Evolutionary conservation across 306 rosid genomes (phyloP).

Genomic region (barrel medic (Medicago truncatula)): DNA sequence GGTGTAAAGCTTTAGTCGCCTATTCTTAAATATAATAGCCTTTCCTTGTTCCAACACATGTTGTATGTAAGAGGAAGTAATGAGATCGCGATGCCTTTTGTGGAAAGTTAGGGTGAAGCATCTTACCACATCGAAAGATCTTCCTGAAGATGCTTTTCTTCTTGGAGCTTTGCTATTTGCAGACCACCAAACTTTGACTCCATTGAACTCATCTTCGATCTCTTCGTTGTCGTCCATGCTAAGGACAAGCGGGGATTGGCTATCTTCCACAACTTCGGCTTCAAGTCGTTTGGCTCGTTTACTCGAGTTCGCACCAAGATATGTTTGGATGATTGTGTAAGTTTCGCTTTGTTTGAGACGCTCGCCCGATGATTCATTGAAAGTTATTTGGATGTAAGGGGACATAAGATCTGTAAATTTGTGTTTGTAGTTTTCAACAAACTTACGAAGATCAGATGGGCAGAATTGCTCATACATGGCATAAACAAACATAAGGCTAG

Average conservation of each 20-base stretch:
- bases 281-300: constrained; percentile 47
- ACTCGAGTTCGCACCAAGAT: constrained; percentile 44
- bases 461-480: constrained; percentile 42
- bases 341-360: constrained; percentile 43
- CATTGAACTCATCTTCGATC: constrained; percentile 50
- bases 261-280: constrained; percentile 54
- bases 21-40: constrained; percentile 18
- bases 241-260: constrained; percentile 47
- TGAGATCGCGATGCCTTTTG: constrained; percentile 41
- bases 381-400: constrained; percentile 57
- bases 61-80: constrained; percentile 45
- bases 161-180: background rate
- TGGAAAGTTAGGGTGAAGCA: constrained; percentile 52
- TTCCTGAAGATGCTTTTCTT: constrained; percentile 28
- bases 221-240: constrained; percentile 61
- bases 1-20: constrained; percentile 53
- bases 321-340: constrained; percentile 46
- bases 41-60: constrained; percentile 44
- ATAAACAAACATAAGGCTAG: constrained; percentile 44
- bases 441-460: constrained; percentile 26
- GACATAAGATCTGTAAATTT: constrained; percentile 15
- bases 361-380: constrained; percentile 46
- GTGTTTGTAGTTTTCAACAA: background rate
- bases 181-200: constrained; percentile 57
- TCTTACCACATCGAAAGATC: background rate